Evolutionary conservation across 1,139 yeast species (phyloP).

Genomic region (Zygoascus meyerae): DNA sequence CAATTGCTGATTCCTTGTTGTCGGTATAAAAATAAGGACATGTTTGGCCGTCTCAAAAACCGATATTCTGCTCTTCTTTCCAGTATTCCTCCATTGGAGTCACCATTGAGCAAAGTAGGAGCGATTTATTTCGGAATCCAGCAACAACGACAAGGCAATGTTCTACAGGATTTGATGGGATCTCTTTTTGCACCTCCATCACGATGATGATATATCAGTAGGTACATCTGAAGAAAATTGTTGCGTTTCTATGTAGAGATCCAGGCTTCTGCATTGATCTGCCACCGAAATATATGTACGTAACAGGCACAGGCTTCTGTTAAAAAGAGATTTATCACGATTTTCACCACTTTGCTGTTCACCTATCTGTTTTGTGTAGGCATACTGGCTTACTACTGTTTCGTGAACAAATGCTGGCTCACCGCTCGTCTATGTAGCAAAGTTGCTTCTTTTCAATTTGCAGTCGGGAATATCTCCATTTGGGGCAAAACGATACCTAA

Average conservation of each 20-base stretch:
- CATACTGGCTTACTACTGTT: too few species aligned
- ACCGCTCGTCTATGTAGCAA: too few species aligned
- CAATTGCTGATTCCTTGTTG: conserved; percentile 64
- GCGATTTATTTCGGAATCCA: conserved; percentile 50
- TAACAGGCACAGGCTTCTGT: too few species aligned
- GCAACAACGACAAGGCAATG: conserved; percentile 53
- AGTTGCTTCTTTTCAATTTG: too few species aligned
- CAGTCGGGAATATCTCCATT: too few species aligned
- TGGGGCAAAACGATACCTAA: too few species aligned
- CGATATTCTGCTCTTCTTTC: conserved; percentile 50
- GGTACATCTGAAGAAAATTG: background rate
- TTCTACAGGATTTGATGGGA: conserved; percentile 82
- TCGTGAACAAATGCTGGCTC: too few species aligned
- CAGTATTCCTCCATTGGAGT: conserved; percentile 34
- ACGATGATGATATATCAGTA: background rate
- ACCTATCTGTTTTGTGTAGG: too few species aligned
- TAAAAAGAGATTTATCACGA: too few species aligned
- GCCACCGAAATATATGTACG: too few species aligned
- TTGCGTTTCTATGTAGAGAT: background rate
- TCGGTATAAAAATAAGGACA: conserved; percentile 46
- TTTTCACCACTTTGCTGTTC: too few species aligned
- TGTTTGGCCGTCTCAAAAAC: conserved; percentile 48
- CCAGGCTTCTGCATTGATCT: too few species aligned
- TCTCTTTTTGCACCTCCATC: conserved; percentile 41
- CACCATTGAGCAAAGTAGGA: conserved; percentile 38